Base-by-base conservation (phyloP, 768 basidiomycete species). In the Gelatoporia subvermispora region DNA sequence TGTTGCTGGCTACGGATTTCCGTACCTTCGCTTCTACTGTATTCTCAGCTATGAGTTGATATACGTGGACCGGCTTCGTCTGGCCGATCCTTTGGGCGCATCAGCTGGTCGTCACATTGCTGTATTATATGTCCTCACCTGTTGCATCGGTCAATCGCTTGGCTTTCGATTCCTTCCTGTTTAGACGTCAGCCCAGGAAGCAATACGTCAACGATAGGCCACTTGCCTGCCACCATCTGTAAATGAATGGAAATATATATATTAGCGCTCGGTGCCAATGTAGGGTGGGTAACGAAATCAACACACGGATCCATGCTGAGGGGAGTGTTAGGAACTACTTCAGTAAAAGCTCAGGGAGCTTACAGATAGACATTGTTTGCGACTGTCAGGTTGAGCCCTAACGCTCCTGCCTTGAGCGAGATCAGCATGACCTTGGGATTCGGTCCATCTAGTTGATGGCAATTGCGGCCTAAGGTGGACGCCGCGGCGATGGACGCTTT, bases 1-100 rank as follows among this genome's bases (percentile, higher is more conserved):
- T 9, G 28, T 9, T 37, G 15, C n/a, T n/a, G n/a, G n/a, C n/a
- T 18, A 36, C 21, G 13, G 24, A 39, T n/a, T 13, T 17, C 51
- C n/a, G n/a, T 56, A 83, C 91, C 66, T 88, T 92, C 11, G 87
- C 77, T 65, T 94, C 92, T 1, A 93, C 84, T 0, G 92, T 94
- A 57, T 92, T 76, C 57, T 93, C 91, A 0, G 92, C 89, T 47
- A 94, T 91, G 41, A 94, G 69, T 58, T 93, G 92, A 60, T 92
- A 93, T 17, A 93, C 90, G 54, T 86, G 83, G 25, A 94, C 90
- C 1, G 77, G 71, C 62, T 85, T 91, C 53, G 67, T 87, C 64
- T 94, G 92, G 13, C 92, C 92, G 52, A 92, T 90, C 43, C 78
- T 74, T 49, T 4, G 35, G 35, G 39, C 25, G 51, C 36, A 9